Evolutionary conservation across 2,329 filamentous ascomycete genomes (phyloP), one percentile per base, ranked within the genome.

Genomic region (Aureobasidium sp.): DNA sequence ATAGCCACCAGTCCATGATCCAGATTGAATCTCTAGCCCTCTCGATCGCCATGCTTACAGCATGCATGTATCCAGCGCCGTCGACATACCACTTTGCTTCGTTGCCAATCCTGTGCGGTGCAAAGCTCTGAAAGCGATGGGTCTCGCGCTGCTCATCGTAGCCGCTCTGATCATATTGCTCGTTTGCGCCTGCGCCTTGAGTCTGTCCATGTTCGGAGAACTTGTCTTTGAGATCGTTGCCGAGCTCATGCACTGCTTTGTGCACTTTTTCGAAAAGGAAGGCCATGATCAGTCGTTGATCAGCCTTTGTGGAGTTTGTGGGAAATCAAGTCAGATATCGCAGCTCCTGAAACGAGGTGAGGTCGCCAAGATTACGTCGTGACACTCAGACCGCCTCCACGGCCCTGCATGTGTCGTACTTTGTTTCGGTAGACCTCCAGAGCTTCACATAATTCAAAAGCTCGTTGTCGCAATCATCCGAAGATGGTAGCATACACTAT

Each of bases 1-100:
- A 91, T 66, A 96, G 75, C 91, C 91, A 96, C 91, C 88, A 94
- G 71, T 93, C 90, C 47, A 96, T 77, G 66, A 96, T 95, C 82
- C 88, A 92, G 67, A 96, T 88, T 45, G 83, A 88, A 67, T 93
- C 85, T 65, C 79, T 81, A 3, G 91, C 91, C 69, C 83, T 86
- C 75, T 94, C 88, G 55, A 96, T 76, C 2, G 91, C 91, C 65
- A 87, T 79, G 32, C 87, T 90, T 1, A 96, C 89, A 15, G 91
- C 91, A 81, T 86, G 91, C 77, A 96, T 91, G 72, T 95, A 94
- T 9, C 85, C 85, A 71, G 87, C 90, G 7, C 87, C 90, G 70
- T 94, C 89, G 88, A 94, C 89, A 74, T 88, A 92, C 90, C 91
- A 96, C 78, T 96, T 95, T 65, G 84, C 85, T 65, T 85, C 78